These are phyloP conservation scores for Hortaea werneckii DNA, from an alignment of 2,329 filamentous ascomycete species.

Conservation along the genomic window DNA sequence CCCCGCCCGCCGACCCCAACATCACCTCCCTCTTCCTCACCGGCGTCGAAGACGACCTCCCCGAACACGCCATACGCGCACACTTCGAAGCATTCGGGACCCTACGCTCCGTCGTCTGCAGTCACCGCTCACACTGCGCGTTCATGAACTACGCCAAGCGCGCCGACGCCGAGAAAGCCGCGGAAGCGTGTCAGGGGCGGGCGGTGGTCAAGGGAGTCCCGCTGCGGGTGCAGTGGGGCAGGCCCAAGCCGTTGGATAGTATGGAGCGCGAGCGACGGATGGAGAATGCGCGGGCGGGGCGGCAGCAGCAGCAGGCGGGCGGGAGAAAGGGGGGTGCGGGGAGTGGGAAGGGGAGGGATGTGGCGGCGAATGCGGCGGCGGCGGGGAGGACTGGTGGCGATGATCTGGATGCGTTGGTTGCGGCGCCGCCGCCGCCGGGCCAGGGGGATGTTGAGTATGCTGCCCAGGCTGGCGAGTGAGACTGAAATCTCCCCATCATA, in stretches of 20 bases:
- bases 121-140: slow-evolving; percentile 92
- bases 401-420: slow-evolving; percentile 29
- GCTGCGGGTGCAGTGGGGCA: slow-evolving; percentile 81
- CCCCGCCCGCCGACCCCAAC: slow-evolving; percentile 71
- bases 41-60: slow-evolving; percentile 89
- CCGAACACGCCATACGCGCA: slow-evolving; percentile 80
- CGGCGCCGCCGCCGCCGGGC: slow-evolving; percentile 76
- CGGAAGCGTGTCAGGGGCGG: slow-evolving; percentile 73
- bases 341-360: slow-evolving; percentile 20
- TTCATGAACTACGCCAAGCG: slow-evolving; percentile 90
- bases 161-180: slow-evolving; percentile 75
- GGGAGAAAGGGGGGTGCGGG: slow-evolving; percentile 14
- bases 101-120: slow-evolving; percentile 86
- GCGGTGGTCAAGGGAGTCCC: slow-evolving; percentile 88
- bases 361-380: slow-evolving; percentile 32
- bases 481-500: too few relatives aligned
- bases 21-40: slow-evolving; percentile 92
- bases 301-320: slow-evolving; percentile 36
- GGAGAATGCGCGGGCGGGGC: slow-evolving; percentile 69
- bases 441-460: slow-evolving; percentile 71
- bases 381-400: slow-evolving; percentile 30
- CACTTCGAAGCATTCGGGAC: slow-evolving; percentile 86
- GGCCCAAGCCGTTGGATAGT: slow-evolving; percentile 81
- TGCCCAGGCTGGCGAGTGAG: slow-evolving; percentile 48
- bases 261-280: slow-evolving; percentile 80